A percentile compares a stretch with the other conserved stretches of the same genome.
Evolutionary conservation across 345 rosid genomes (phyloP).

Genomic region (Eucalyptus pumila): DNA sequence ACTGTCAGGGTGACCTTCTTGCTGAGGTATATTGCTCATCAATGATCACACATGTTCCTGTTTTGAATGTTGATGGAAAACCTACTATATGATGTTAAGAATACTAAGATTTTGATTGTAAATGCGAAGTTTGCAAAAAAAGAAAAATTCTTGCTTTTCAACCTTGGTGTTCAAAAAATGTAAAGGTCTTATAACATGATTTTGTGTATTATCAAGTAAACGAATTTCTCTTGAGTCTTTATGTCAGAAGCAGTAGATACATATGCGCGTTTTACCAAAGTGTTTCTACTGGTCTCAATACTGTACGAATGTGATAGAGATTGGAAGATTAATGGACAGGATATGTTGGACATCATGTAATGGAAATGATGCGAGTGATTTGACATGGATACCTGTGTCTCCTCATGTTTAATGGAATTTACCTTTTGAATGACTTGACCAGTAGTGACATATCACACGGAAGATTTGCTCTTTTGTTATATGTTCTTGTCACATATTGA

Average conservation of each 20-base stretch:
- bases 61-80: background rate
- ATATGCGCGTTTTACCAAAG: background rate
- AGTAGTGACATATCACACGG: background rate
- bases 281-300: background rate
- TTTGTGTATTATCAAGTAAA: background rate
- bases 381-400: background rate
- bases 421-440: background rate
- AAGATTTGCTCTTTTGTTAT: background rate
- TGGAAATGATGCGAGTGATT: background rate
- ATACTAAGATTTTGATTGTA: background rate
- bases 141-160: background rate
- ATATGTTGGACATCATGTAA: background rate
- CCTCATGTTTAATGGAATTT: background rate
- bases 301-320: background rate
- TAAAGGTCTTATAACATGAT: background rate
- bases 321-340: background rate
- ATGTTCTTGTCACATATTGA: background rate
- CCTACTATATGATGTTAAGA: background rate
- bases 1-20: slow-evolving; percentile 34
- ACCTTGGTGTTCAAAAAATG: background rate
- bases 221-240: background rate
- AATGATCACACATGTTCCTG: background rate
- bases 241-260: background rate
- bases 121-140: background rate
- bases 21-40: slow-evolving; percentile 41